These are phyloP conservation scores for Aspergillus fijiensis DNA, from an alignment of 2,329 filamentous ascomycete species.

Conservation along the genomic window DNA sequence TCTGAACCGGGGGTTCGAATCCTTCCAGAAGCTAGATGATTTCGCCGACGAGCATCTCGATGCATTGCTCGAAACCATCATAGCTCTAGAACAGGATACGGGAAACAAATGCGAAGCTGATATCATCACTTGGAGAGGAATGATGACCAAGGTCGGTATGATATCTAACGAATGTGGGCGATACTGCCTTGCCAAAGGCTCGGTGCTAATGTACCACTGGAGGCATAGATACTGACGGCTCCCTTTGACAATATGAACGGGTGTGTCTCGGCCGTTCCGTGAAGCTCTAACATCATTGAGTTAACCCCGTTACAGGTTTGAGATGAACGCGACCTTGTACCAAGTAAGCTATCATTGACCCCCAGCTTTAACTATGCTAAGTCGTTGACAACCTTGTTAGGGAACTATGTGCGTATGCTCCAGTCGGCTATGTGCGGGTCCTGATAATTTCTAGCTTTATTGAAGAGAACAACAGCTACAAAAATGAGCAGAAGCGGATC, in stretches of 20 bases:
- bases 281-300: neutral
- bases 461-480: conserved; percentile 81
- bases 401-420: conserved; percentile 53
- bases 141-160: conserved; percentile 85
- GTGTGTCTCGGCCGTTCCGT: conserved; percentile 46
- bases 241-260: conserved; percentile 81
- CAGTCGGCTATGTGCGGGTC: neutral
- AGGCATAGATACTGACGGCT: conserved; percentile 73
- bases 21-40: conserved; percentile 80
- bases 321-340: conserved; percentile 92
- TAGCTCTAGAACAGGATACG: conserved; percentile 67
- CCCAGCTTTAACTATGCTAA: neutral
- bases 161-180: neutral
- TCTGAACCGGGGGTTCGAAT: conserved; percentile 76
- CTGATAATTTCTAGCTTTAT: conserved; percentile 66
- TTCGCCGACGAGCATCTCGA: conserved; percentile 83
- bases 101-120: conserved; percentile 70
- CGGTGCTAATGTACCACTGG: neutral
- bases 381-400: conserved; percentile 36
- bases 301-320: conserved; percentile 61
- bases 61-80: conserved; percentile 73
- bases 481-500: conserved; percentile 59
- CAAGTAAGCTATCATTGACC: conserved; percentile 59
- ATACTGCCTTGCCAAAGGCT: neutral
- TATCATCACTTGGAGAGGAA: conserved; percentile 90